These are phyloP conservation scores for Leishmania major DNA, from an alignment of 208 protist genomes.

Conservation along the genomic window DNA sequence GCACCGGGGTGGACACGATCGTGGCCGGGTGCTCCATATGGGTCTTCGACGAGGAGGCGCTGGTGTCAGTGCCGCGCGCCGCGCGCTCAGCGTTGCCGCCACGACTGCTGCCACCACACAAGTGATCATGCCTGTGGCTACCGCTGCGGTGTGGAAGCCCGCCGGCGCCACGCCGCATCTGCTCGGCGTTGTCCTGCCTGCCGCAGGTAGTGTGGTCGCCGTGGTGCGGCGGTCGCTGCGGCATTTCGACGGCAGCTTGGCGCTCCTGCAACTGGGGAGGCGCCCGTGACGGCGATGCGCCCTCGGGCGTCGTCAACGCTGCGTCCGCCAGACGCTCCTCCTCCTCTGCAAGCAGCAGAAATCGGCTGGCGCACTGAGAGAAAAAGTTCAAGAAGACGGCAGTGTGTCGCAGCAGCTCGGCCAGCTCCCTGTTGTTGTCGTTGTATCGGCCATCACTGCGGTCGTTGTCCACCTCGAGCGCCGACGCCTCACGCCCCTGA, in stretches of 20 bases:
- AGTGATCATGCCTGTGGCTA: neutral
- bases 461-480: neutral
- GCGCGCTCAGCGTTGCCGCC: neutral
- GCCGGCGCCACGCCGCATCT: neutral
- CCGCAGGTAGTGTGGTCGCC: too few species aligned
- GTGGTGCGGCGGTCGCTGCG: neutral
- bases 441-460: neutral
- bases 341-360: constrained; percentile 15
- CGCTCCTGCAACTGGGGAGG: neutral
- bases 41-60: neutral
- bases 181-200: neutral
- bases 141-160: neutral
- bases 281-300: neutral
- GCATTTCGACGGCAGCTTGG: neutral
- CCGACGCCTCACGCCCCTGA: neutral
- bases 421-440: neutral
- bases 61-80: neutral
- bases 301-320: neutral
- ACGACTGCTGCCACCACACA: neutral
- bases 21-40: neutral
- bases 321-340: neutral
- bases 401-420: constrained; percentile 24
- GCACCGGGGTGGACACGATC: neutral
- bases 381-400: constrained; percentile 26
- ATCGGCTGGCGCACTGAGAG: constrained; percentile 19